A percentile compares a stretch with the other conserved stretches of the same genome.
phyloP scores from a whole-genome alignment of 305 asterid genomes.

The Withania somnifera region DNA sequence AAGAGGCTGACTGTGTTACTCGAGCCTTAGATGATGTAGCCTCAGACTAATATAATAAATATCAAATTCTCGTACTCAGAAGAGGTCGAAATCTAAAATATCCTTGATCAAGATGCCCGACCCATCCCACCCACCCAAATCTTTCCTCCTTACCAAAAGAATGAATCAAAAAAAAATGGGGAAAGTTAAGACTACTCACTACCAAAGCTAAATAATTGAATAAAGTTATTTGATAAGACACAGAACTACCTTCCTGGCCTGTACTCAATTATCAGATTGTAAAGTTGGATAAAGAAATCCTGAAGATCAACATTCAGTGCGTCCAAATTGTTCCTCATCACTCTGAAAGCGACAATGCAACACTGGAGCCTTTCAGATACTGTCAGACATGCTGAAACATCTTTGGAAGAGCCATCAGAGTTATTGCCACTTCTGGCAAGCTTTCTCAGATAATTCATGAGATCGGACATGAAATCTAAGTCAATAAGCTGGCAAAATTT shows the following conservation, averaged over 20 bases:
- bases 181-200: neutral
- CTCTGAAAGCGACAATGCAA: conserved; percentile 90
- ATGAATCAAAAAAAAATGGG: neutral
- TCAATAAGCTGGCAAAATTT: conserved; percentile 77
- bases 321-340: conserved; percentile 84
- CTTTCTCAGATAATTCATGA: conserved; percentile 65
- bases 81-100: neutral
- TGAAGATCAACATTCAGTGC: conserved; percentile 91
- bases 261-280: conserved; percentile 75
- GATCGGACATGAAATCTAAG: conserved; percentile 91
- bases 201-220: neutral
- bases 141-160: neutral
- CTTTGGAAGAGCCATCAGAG: conserved; percentile 31
- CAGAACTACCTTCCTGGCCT: conserved; percentile 73
- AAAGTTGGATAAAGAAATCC: conserved; percentile 72
- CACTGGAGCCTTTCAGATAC: conserved; percentile 75
- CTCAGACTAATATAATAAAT: neutral
- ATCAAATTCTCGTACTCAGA: neutral
- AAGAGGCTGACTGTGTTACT: neutral
- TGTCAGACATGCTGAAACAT: conserved; percentile 34
- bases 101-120: neutral
- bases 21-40: neutral
- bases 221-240: neutral
- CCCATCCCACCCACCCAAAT: neutral
- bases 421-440: conserved; percentile 56